Evolutionary conservation across 257 asterid genomes (phyloP), one percentile per base, ranked within the genome.

Genomic region (Prunella vulgaris): DNA sequence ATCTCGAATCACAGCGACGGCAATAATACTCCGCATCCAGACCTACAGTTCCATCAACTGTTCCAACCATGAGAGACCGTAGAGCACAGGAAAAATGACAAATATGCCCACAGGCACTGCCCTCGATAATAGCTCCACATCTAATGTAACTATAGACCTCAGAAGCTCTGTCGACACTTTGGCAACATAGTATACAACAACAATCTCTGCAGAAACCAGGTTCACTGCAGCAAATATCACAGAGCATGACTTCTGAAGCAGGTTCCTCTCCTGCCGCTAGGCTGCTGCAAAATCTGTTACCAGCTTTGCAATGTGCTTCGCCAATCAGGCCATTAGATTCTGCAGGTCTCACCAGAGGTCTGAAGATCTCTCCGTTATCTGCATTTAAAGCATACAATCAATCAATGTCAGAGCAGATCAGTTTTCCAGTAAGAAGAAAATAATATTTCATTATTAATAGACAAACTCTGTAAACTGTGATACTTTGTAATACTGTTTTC

Each of bases 1-100:
- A 78, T 75, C 77, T 90, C 2, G 94, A 85, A 80, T 90, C 97
- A 82, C 98, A 93, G 15, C 94, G 86, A 18, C 96, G 87, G 28
- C 98, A 93, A 77, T 80, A 87, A 63, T 88, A 88, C 76, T 90
- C 95, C 1, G 96, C 89, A 78, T 93, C 95, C 80, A 93, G 65
- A 59, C 89, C 87, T 15, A 90, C 87, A 77, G 78, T 81, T 68
- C 97, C 96, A 67, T 92, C 92, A 27, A 88, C 89, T 18, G 94
- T 87, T 72, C 98, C 97, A 27, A 95, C 92, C 89, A 90, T 59
- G 78, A 77, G 83, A 74, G 94, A 90, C 44, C 95, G 85, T n/a
- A 90, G 75, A 68, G 87, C 95, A 68, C 97, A 93, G 28, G 84
- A 83, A 27, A 90, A 69, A 62, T 93, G 98, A 76, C 92, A 84